Conservation (phyloP, 495 filamentous ascomycete genomes). For the Cryomyces minteri region DNA sequence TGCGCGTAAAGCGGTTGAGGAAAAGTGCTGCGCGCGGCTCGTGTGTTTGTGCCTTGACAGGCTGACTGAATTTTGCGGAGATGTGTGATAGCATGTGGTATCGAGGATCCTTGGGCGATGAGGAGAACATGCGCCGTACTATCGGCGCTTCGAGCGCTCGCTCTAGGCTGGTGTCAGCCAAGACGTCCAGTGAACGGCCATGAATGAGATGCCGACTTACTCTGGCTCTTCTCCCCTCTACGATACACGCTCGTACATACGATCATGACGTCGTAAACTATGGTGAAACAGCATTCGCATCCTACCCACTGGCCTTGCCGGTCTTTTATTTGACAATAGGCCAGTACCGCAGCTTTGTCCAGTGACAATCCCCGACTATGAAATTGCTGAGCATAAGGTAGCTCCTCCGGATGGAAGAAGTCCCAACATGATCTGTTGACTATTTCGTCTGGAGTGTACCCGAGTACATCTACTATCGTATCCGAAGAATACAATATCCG, state of each 20-base stretch:
- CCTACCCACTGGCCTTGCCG: slow-evolving; percentile 54
- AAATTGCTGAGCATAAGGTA: slow-evolving; percentile 52
- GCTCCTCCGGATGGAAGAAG: slow-evolving; percentile 70
- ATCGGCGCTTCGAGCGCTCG: slow-evolving; percentile 64
- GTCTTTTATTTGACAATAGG: slow-evolving; percentile 57
- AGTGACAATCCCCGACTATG: slow-evolving; percentile 57
- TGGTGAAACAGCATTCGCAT: slow-evolving; percentile 80
- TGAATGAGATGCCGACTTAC: slow-evolving; percentile 28
- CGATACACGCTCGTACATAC: slow-evolving; percentile 70
- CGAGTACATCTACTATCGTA: slow-evolving; percentile 65
- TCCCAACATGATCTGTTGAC: slow-evolving; percentile 65
- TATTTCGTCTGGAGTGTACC: slow-evolving; percentile 60
- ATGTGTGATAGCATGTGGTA: slow-evolving; percentile 84
- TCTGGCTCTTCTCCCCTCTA: slow-evolving; percentile 48
- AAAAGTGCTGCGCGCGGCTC: slow-evolving; percentile 75
- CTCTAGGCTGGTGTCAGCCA: slow-evolving; percentile 26
- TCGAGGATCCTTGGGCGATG: slow-evolving; percentile 65
- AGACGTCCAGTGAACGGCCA: background rate
- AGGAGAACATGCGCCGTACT: slow-evolving; percentile 61
- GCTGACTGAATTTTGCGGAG: slow-evolving; percentile 61
- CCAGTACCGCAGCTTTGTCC: slow-evolving; percentile 71
- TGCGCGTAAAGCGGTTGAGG: slow-evolving; percentile 72
- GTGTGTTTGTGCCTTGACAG: slow-evolving; percentile 36
- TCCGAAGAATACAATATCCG: slow-evolving; percentile 71
- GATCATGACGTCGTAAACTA: slow-evolving; percentile 76